Evolutionary conservation across 106 monocot species (phyloP), one percentile per base, ranked within the genome.

Genomic region (Gastrodia elata): DNA sequence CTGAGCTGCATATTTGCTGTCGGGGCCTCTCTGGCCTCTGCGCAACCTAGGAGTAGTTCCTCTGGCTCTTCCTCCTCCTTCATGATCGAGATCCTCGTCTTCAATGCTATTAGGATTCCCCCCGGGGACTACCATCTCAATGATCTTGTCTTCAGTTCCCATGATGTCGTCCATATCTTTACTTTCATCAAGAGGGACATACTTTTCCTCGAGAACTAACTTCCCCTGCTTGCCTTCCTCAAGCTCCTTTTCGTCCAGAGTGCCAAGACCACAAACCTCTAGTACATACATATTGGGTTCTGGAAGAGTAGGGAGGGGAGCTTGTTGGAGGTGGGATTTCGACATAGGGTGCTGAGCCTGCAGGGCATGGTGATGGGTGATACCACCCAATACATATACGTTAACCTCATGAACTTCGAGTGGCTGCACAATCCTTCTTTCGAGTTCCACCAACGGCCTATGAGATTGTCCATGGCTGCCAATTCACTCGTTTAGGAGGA

Each of bases 381-480:
- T 26, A 18, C 81, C 3, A 88, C 84, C n/a, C 88, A 91, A 75
- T 86, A 77, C 80, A 49, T 84, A 76, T 79, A 84, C 77, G 84
- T 91, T 27, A 91, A 94, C 71, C 76, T 94, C 41, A 95, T 89
- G 95, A 92, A 89, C 16, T 92, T 92, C 80, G 95, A 95, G 84
- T 79, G 89, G 9, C 87, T 95, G 18, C 95, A 95, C 58, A n/a
- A n/a, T n/a, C n/a, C n/a, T n/a, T n/a, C n/a, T n/a, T n/a, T n/a
- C n/a, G n/a, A n/a, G n/a, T n/a, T n/a, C n/a, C n/a, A n/a, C n/a
- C n/a, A n/a, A n/a, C n/a, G n/a, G n/a, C n/a, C n/a, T n/a, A n/a
- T n/a, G n/a, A n/a, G n/a, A n/a, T n/a, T n/a, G n/a, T n/a, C n/a
- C n/a, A n/a, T n/a, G n/a, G n/a, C n/a, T n/a, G n/a, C n/a, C n/a